phyloP scores from a whole-genome alignment of 1,284 basidiomycete genomes.

The Spongispora temasekensis region DNA sequence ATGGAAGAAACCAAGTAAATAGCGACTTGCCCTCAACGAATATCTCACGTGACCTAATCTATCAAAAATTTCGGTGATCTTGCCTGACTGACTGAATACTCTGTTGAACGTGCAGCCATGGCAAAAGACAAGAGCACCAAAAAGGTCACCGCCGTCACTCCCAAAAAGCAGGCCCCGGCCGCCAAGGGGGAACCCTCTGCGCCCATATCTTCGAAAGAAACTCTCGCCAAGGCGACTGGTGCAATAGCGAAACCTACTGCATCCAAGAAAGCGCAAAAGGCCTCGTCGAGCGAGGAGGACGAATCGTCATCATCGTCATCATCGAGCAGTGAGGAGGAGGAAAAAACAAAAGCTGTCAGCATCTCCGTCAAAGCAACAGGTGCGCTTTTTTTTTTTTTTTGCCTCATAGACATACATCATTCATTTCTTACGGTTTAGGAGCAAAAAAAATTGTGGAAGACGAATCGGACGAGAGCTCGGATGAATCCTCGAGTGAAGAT shows the following conservation, averaged over 20 bases:
- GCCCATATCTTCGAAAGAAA: constrained; percentile 23
- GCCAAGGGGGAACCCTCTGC: constrained; percentile 14
- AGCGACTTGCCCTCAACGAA: constrained; percentile 30
- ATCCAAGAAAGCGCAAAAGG: background rate
- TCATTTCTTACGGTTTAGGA: constrained; percentile 12
- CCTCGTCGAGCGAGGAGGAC: background rate
- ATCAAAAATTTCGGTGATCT: constrained; percentile 25
- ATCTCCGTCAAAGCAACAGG: constrained; percentile 3
- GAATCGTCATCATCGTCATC: no score
- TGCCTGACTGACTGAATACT: background rate
- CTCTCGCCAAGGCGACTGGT: constrained; percentile 28
- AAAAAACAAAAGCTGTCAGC: no score
- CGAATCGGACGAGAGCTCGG: constrained; percentile 11
- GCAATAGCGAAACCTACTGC: background rate
- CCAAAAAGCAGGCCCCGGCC: constrained; percentile 14
- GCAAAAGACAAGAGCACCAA: constrained; percentile 46
- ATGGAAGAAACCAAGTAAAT: background rate
- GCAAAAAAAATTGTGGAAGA: constrained; percentile 1
- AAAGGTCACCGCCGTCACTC: constrained; percentile 12
- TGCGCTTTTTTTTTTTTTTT: no score
- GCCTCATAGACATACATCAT: constrained; percentile 1
- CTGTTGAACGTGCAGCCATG: no score
- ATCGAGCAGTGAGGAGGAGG: background rate
- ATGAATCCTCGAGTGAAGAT: constrained; percentile 17
- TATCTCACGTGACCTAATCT: constrained; percentile 29